Percentiles rank a stretch among this genome's conserved stretches.
Conservation (phyloP, 2,329 filamentous ascomycete genomes). For the Pseudopyrenochaeta lycopersici region DNA sequence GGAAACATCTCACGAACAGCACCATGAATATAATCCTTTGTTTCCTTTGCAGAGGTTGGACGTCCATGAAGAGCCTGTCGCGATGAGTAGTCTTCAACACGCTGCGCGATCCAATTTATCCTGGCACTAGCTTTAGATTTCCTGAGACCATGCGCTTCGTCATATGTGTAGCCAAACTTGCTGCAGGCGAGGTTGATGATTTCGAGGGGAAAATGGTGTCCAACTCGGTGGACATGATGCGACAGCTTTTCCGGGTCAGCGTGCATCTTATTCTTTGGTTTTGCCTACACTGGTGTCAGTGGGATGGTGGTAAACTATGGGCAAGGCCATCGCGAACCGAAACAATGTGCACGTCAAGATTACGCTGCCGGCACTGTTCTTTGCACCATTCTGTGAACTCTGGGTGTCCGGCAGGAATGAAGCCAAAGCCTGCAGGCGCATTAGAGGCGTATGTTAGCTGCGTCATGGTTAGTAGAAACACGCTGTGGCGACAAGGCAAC, state of each 20-base stretch:
- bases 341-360: slow-evolving; percentile 65
- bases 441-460: slow-evolving; percentile 65
- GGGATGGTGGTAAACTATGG: neutral
- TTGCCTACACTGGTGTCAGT: slow-evolving; percentile 37
- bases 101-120: slow-evolving; percentile 42
- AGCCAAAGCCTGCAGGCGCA: slow-evolving; percentile 67
- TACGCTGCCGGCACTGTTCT: slow-evolving; percentile 65
- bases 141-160: slow-evolving; percentile 28
- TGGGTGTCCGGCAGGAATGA: slow-evolving; percentile 68
- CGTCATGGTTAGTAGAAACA: slow-evolving; percentile 42
- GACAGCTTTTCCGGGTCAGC: slow-evolving; percentile 62
- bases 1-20: slow-evolving; percentile 70
- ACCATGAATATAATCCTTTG: slow-evolving; percentile 65
- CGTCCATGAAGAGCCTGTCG: slow-evolving; percentile 33
- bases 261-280: slow-evolving; percentile 60
- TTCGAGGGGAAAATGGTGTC: slow-evolving; percentile 69
- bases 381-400: slow-evolving; percentile 66
- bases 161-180: slow-evolving; percentile 53
- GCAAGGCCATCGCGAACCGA: slow-evolving; percentile 60
- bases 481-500: slow-evolving; percentile 8
- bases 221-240: slow-evolving; percentile 68
- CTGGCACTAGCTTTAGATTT: slow-evolving; percentile 30
- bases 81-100: slow-evolving; percentile 45
- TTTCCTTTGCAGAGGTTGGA: slow-evolving; percentile 49
- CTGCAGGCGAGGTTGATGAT: slow-evolving; percentile 66